Evolutionary conservation across 768 basidiomycete genomes (phyloP), one percentile per base, ranked within the genome.

Genomic region (Macrolepiota fuliginosa): DNA sequence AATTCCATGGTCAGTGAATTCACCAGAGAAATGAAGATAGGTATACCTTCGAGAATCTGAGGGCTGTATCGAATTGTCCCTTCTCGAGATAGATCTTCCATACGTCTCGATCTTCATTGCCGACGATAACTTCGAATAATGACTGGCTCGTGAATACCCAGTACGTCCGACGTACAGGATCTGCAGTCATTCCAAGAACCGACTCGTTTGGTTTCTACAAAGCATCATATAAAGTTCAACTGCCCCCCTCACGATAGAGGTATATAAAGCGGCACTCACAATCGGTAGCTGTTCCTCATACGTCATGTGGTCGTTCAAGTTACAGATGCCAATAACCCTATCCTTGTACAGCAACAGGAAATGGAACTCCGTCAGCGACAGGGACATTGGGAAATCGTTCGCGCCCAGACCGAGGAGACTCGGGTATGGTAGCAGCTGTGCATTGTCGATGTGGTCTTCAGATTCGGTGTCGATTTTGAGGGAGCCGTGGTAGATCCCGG

Each of bases 101-200:
- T 7, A 99, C 88, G 70, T 98, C 92, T 11, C 96, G 84, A 69
- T 92, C 91, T 76, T 99, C 97, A 67, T 96, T 94, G 7, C 81
- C 81, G 11, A 92, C 81, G 5, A 89, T 85, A 25, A 99, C 75
- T 68, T 99, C 97, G 67, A 92, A 95, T 19, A 99, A 81, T 0
- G 92, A 90, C 63, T 88, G 86, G 65, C 92, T 88, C 0, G 96
- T 96, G 70, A 89, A 96, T 1, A 95, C 84, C 97, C 97, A 99
- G 67, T 90, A 96, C 13, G 96, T 98, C 73, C 86, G 88, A 9
- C 90, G 85, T 3, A 92, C 87, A 17, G 90, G 91, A 73, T 99
- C 97, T 9, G 90, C 83, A 4, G 89, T 84, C 35, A 98, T 76
- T 0, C 90, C 92, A 29, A 84, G 78, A 17, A 93, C 86, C 37